Base-by-base conservation (phyloP, 78 protist genomes). In the Dictyostelium citrinum region DNA sequence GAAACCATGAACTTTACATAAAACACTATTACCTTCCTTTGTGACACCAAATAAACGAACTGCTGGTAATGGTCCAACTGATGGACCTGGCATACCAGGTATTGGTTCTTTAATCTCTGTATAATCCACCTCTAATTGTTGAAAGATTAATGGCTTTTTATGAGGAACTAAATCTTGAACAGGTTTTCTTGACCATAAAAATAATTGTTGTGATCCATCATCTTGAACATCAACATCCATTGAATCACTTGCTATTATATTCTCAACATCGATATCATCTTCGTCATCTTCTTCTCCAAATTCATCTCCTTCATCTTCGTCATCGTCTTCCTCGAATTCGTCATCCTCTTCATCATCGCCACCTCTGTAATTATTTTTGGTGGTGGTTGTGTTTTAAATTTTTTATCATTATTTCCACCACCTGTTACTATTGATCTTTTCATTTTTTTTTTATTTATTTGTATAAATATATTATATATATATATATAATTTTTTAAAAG, bases 41-140 rank as follows among this genome's bases (percentile, higher is more conserved):
- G 99, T 98, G 10, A 97, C 95, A 33, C 99, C 99, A 90, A 79
- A 99, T n/a, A 99, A 3, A 37, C 99, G 96, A 17, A 99, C 14
- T 5, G 95, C 74, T 4, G 99, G 99, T 17, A 90, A 97, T 17
- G 81, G 83, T 8, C 93, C 93, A 35, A 60, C 35, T 3, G 39
- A 5, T 17, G 90, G 82, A 6, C 98, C 97, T 8, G 97, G 98
- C 98, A 97, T 97, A 33, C 91, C 95, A 0, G 76, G 46, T 14
- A 95, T 68, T 0, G 95, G 96, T 29, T 88, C 95, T 49, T 88
- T 88, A 16, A 88, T 16, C n/a, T 78, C 93, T 14, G 86, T 67
- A 67, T 88, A 88, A 33, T 88, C 93, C 68, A 88, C 93, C 46
- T 88, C 93, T 8, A 88, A 43, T 67, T 88, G 93, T 67, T 88